Evolutionary conservation across 768 basidiomycete species (phyloP), one percentile per base, ranked within the genome.

Genomic region (Amyloporia xantha): DNA sequence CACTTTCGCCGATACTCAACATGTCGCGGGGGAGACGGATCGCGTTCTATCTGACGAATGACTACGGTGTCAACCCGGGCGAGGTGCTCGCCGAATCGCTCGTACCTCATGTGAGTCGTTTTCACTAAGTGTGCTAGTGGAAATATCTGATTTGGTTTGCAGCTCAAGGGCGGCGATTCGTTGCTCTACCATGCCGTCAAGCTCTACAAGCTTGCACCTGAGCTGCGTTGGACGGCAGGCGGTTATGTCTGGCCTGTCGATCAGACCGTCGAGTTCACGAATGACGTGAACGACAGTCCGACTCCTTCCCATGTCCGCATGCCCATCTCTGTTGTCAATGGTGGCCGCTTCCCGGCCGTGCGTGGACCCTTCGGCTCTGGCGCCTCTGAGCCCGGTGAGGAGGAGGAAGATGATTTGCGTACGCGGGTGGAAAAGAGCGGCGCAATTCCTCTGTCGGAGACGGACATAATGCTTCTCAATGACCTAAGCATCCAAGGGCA

Each of bases 171-270:
- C 28, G 81, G 81, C 19, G 88, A 91, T 58, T 79, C 82, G 3
- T 63, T 87, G 26, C 65, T 91, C 6, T 88, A 86, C 62, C 84
- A 86, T 44, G 83, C 86, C 2, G 67, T 90, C 61, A 87, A 85
- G 63, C 64, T 83, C 33, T 87, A 81, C 71, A 88, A 88, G 51
- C 78, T 91, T 40, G 64, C 68, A 1, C 84, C 86, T 0, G 84
- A 84, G 52, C 73, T 91, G 1, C 84, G 84, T 51, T 91, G 86
- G 83, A 79, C 82, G 15, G 88, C 89, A 26, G 87, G 86, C 1
- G 86, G 86, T 17, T 89, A 84, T 62, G 72, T 91, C 52, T 91
- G 89, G 88, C 81, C 86, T 0, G 71, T 78, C 21, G 83, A 86
- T 57, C 77, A 78, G 44, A 75, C 77, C 0, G 82, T 89, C 17